These are phyloP conservation scores for Lasiodiplodia gonubiensis DNA, from an alignment of 2,329 filamentous ascomycete genomes.

Conservation along the genomic window DNA sequence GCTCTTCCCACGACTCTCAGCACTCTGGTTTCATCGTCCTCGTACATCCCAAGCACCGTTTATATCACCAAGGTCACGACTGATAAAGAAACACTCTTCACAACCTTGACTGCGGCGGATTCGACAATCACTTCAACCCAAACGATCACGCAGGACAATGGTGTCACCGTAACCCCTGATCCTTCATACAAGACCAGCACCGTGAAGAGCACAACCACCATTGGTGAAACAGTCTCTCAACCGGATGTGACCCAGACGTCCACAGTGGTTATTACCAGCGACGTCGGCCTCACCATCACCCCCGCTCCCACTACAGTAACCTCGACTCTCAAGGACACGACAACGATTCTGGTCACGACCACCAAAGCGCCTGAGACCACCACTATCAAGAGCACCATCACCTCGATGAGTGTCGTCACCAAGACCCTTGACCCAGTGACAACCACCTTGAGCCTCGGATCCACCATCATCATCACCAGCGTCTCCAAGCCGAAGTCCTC, in stretches of 20 bases:
- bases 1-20: conserved; percentile 34
- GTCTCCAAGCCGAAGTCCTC: conserved; percentile 32
- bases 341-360: conserved; percentile 35
- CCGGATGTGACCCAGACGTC: conserved; percentile 32
- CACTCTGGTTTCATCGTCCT: conserved; percentile 33
- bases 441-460: conserved; percentile 33
- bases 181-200: conserved; percentile 31
- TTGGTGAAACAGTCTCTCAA: conserved; percentile 32
- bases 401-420: not conserved
- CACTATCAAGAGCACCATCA: not conserved
- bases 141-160: conserved; percentile 38
- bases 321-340: conserved; percentile 26
- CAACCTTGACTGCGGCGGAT: conserved; percentile 38
- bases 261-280: conserved; percentile 24
- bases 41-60: conserved; percentile 35
- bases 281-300: not conserved
- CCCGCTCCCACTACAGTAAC: not conserved
- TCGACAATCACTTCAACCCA: conserved; percentile 36
- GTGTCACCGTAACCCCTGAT: conserved; percentile 33
- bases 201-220: conserved; percentile 31
- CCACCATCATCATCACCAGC: conserved; percentile 33
- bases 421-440: conserved; percentile 37
- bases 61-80: conserved; percentile 32
- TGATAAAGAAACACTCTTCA: conserved; percentile 36
- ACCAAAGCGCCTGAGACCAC: not conserved